Conservation (phyloP, 306 rosid species). For the Vigna unguiculata region DNA sequence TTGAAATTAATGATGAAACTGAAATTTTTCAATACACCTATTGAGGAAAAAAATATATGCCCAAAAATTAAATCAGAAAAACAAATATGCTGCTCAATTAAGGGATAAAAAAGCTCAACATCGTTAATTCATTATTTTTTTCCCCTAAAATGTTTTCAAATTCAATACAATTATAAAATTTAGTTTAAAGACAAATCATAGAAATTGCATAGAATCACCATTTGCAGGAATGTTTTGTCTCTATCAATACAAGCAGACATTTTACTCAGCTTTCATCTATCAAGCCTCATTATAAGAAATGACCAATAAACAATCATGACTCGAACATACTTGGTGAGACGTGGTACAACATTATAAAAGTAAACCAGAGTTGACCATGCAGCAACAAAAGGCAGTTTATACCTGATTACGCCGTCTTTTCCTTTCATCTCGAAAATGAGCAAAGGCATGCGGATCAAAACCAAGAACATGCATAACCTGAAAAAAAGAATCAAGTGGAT, state of each 20-base stretch:
- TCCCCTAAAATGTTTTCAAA: neutral
- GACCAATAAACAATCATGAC: neutral
- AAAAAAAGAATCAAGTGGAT: slow-evolving; percentile 29
- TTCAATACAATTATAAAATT: neutral
- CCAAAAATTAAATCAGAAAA: slow-evolving; percentile 9
- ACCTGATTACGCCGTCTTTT: slow-evolving; percentile 94
- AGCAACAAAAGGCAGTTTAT: slow-evolving; percentile 34
- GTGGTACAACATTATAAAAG: neutral
- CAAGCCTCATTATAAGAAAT: slow-evolving; percentile 11
- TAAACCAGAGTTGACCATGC: slow-evolving; percentile 13
- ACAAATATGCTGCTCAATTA: neutral
- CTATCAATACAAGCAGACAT: slow-evolving; percentile 8
- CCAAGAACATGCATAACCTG: slow-evolving; percentile 99
- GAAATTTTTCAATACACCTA: neutral
- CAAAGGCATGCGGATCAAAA: slow-evolving; percentile 98
- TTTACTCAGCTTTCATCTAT: neutral
- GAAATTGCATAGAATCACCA: neutral
- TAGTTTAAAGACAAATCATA: slow-evolving; percentile 33
- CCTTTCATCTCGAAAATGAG: slow-evolving; percentile 98
- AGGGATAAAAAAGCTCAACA: neutral
- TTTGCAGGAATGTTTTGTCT: slow-evolving; percentile 13
- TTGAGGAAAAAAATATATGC: neutral
- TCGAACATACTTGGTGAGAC: slow-evolving; percentile 16
- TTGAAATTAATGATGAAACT: slow-evolving; percentile 24
- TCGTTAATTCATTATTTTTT: neutral